Conservation (phyloP, 2,329 filamentous ascomycete genomes). For the Fusarium redolens region DNA sequence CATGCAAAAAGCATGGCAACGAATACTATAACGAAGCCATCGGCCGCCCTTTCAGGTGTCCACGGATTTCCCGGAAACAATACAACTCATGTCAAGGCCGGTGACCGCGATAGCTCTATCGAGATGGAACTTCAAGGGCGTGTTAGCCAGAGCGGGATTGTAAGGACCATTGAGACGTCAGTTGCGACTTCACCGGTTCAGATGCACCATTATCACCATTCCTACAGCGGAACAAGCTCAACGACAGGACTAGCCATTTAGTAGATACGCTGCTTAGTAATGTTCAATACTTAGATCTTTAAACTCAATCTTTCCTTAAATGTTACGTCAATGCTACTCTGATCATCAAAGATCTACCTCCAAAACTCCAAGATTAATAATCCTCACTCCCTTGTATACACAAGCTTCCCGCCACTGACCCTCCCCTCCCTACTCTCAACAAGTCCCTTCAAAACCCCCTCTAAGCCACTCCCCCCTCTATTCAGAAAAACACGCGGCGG, state of each 20-base stretch:
- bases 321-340: neutral
- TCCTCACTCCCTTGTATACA: neutral
- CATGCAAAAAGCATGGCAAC: neutral
- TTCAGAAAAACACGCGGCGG: neutral
- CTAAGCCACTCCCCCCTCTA: neutral
- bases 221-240: slow-evolving; percentile 29
- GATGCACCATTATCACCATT: neutral
- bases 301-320: too few species aligned
- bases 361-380: neutral
- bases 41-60: neutral
- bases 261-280: neutral
- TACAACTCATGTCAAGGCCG: slow-evolving; percentile 11
- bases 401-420: slow-evolving; percentile 4
- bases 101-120: slow-evolving; percentile 8
- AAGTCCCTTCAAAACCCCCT: neutral
- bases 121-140: neutral
- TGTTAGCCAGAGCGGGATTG: slow-evolving; percentile 13
- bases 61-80: neutral
- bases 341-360: neutral
- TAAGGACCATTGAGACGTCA: slow-evolving; percentile 37
- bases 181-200: slow-evolving; percentile 14
- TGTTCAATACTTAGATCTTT: neutral
- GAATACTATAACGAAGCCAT: neutral
- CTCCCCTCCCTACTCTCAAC: neutral
- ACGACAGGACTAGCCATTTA: neutral